These are phyloP conservation scores for Aspergillus terreus DNA, from an alignment of 2,329 filamentous ascomycete species.

Conservation along the genomic window DNA sequence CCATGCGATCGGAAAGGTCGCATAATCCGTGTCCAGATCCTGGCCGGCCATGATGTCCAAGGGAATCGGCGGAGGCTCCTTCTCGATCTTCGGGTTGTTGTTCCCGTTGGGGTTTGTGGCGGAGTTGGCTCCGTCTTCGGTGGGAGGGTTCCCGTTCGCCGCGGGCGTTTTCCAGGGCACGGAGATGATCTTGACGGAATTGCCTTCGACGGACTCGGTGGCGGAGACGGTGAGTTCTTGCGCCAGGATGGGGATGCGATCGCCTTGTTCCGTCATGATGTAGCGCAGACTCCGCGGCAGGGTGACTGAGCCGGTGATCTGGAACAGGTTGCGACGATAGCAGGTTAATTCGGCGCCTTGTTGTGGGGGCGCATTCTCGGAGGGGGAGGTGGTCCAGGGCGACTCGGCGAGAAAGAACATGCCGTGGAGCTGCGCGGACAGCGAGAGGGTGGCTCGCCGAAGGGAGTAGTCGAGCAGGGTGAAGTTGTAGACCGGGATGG, in stretches of 20 bases:
- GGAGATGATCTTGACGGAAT: constrained; percentile 87
- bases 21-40: constrained; percentile 75
- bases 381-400: constrained; percentile 56
- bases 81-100: constrained; percentile 61
- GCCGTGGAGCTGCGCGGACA: constrained; percentile 62
- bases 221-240: constrained; percentile 88
- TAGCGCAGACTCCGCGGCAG: constrained; percentile 74
- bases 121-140: constrained; percentile 21
- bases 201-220: constrained; percentile 90
- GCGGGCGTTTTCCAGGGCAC: constrained; percentile 97
- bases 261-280: constrained; percentile 77
- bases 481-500: constrained; percentile 59
- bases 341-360: constrained; percentile 72
- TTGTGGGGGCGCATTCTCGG: constrained; percentile 54
- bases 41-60: constrained; percentile 64
- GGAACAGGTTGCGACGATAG: constrained; percentile 92
- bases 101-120: constrained; percentile 5
- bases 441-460: constrained; percentile 53
- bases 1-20: constrained; percentile 91
- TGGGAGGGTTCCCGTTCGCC: constrained; percentile 58
- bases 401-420: constrained; percentile 68
- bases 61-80: constrained; percentile 80
- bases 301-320: constrained; percentile 86
- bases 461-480: constrained; percentile 58
- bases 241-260: constrained; percentile 74